Evolutionary conservation across 2,329 filamentous ascomycete genomes (phyloP), one percentile per base, ranked within the genome.

Genomic region (Phoma sp.): DNA sequence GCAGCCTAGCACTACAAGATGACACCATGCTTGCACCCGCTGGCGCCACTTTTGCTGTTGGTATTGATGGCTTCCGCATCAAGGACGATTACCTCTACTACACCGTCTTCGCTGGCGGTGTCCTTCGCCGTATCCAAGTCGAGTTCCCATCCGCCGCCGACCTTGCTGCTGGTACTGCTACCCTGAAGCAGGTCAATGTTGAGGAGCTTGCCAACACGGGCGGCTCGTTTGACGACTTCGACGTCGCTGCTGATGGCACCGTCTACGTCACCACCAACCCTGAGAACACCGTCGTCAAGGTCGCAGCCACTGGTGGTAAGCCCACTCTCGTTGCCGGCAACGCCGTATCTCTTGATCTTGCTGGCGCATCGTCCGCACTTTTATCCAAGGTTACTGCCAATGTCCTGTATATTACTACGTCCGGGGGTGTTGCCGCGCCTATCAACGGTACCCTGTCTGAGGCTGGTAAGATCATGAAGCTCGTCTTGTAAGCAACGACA

Each of bases 401-500:
- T 14, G 38, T 55, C 7, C 47, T 58, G 21, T 58, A 58, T 28
- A 40, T 58, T 14, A 53, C 50, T 3, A 58, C 55, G 6, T 54
- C 47, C 4, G 51, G 55, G 28, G 55, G 55, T 23, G 46, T 58
- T 42, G 45, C 45, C 14, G 50, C 50, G 10, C 55, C 55, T 5
- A 37, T 58, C 39, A 54, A 54, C 23, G 55, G 55, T 18, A 51
- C 53, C 18, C 21, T 56, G 11, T 51, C 53, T 15, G 53, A 56
- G 38, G 53, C 47, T 29, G 53, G 53, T 25, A 56, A 56, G 21
- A 52, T 56, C 28, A 56, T 56, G 51, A 54, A 54, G 39, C 38
- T 54, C 9, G 39, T 45, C 1, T 25, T 54, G 40, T 54, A 32
- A 36, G 26, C n/a, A 26, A 34, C 7, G 18, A 21, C 2, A 20